Evolutionary conservation across 2,329 filamentous ascomycete species (phyloP).

Genomic region (Macroventuria anomochaeta): DNA sequence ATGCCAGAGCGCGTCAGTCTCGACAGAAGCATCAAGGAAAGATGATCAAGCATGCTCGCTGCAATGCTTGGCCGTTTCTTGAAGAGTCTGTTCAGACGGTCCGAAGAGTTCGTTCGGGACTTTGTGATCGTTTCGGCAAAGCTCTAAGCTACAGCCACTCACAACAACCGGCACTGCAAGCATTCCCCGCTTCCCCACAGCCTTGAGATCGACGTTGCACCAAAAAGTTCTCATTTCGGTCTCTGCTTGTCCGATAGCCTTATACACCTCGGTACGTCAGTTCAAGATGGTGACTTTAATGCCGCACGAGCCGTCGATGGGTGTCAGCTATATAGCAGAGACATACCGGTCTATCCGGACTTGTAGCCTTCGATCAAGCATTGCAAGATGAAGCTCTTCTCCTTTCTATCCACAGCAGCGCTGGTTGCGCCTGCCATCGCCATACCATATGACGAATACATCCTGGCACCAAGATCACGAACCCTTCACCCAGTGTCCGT

Average conservation of each 20-base stretch:
- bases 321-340: background rate
- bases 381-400: slow-evolving; percentile 2
- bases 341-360: background rate
- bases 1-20: no score
- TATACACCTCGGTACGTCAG: background rate
- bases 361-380: background rate
- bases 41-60: background rate
- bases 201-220: slow-evolving; percentile 1
- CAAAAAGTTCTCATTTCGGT: slow-evolving; percentile 11
- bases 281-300: background rate
- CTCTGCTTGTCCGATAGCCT: slow-evolving; percentile 5
- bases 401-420: background rate
- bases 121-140: background rate
- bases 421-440: slow-evolving; percentile 10
- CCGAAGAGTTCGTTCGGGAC: background rate
- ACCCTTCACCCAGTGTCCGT: slow-evolving; percentile 41
- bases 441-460: slow-evolving; percentile 50
- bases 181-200: slow-evolving; percentile 15
- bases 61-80: background rate
- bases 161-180: background rate
- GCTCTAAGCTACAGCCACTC: background rate
- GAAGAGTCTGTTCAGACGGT: background rate
- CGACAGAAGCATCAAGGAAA: no score
- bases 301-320: background rate
- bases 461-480: slow-evolving; percentile 50